Conservation (phyloP, 108 stramenopile species). For the Pseudonitzschia multistriata region DNA sequence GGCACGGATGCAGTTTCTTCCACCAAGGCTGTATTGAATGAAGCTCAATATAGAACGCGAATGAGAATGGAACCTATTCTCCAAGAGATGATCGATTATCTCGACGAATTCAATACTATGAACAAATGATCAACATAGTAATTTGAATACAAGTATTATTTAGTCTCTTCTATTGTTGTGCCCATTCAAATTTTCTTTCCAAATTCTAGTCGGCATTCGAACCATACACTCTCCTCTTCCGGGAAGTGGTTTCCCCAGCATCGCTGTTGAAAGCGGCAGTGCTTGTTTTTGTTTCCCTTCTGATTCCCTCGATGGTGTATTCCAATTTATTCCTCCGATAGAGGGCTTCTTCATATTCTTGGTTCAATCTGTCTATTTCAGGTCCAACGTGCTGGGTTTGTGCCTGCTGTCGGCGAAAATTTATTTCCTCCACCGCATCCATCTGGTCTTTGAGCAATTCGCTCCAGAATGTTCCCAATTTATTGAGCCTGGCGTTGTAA, state of each 20-base stretch:
- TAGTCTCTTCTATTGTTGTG: not conserved
- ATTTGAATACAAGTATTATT: not conserved
- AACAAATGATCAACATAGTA: not conserved
- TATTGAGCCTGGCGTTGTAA: conserved; percentile 38
- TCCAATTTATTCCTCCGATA: conserved; percentile 58
- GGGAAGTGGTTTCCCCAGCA: not conserved
- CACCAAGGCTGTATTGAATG: conserved; percentile 19
- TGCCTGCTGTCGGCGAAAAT: conserved; percentile 57
- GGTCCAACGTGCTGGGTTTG: conserved; percentile 38
- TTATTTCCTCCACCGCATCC: conserved; percentile 61
- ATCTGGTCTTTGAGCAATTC: conserved; percentile 40
- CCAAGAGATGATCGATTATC: conserved; percentile 25
- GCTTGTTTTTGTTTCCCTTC: conserved; percentile 17
- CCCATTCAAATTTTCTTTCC: not conserved
- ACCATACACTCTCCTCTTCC: too few species aligned
- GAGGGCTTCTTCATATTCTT: conserved; percentile 47
- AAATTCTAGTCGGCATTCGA: not conserved
- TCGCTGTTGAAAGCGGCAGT: not conserved
- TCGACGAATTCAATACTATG: conserved; percentile 19
- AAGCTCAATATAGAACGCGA: conserved; percentile 27
- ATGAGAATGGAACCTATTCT: conserved; percentile 34
- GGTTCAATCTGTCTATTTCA: conserved; percentile 39
- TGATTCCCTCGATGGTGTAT: conserved; percentile 46
- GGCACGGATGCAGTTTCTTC: conserved; percentile 18
- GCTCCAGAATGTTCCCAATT: conserved; percentile 23